Evolutionary conservation across 2,329 filamentous ascomycete genomes (phyloP), one percentile per base, ranked within the genome.

Genomic region (Parafenestella ontariensis): DNA sequence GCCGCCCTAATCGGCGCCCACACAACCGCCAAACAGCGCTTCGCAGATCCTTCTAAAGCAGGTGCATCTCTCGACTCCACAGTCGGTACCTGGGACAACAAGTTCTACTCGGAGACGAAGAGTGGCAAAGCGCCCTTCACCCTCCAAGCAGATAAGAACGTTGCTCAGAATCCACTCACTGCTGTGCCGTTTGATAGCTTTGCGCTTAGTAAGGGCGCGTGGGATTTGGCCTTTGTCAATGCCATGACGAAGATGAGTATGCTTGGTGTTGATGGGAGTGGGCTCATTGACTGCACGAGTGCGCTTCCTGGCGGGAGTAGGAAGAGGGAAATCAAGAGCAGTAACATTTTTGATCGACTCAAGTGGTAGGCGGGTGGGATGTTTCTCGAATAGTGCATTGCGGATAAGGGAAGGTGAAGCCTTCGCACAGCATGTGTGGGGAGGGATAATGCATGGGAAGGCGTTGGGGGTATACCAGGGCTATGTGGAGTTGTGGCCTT

Each of bases 1-100:
- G 71, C 72, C 6, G 75, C 75, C 15, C 64, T 77, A 5, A 59
- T 77, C 39, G 76, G 76, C 29, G 73, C 74, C 5, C 76, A 77
- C 58, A 71, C 65, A 1, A 51, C 72, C 3, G 70, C 70, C 1
- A 72, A 67, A 28, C 72, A 76, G 49, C 66, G 65, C 47, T 21
- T 37, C 48, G 55, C 56, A 17, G 62, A 71, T 23, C 68, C 71
- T 3, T 59, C 71, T 3, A 34, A 52, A 10, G 62, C 64, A 0
- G 68, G 69, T 1, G 62, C 68, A 10, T 15, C 66, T 2, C 59
- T 76, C 21, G 75, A 77, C 58, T 67, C 69, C 1, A 76, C 74
- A 1, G 69, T 71, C 2, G 75, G 75, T 3, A 50, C 61, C 15
- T 77, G 75, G 75, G 74, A 77, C 49, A 68, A 69, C 45, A 70